These are phyloP conservation scores for Trametes villosa DNA, from an alignment of 768 basidiomycete genomes.

Conservation along the genomic window DNA sequence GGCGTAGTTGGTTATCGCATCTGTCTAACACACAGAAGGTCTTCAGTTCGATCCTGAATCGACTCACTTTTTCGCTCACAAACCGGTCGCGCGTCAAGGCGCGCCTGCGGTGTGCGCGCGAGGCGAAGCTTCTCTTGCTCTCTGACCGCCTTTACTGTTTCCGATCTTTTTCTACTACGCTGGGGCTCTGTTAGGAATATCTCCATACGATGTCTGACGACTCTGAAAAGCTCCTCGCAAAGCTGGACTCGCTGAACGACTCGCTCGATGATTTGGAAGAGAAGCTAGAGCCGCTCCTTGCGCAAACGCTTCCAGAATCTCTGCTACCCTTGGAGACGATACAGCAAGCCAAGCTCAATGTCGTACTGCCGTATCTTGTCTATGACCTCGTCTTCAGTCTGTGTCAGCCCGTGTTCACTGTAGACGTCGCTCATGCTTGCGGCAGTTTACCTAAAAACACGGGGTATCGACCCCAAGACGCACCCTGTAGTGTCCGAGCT, in stretches of 20 bases:
- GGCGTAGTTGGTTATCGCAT: constrained; percentile 87
- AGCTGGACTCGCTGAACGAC: constrained; percentile 51
- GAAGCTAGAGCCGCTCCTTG: constrained; percentile 65
- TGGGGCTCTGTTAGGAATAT: too few relatives aligned
- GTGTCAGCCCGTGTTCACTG: constrained; percentile 29
- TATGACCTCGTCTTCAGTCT: constrained; percentile 87
- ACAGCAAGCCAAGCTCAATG: constrained; percentile 83
- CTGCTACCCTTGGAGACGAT: constrained; percentile 66
- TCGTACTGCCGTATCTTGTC: constrained; percentile 76
- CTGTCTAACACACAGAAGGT: constrained; percentile 84
- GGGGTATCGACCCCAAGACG: constrained; percentile 77
- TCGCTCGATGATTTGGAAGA: constrained; percentile 75
- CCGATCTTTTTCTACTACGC: background rate
- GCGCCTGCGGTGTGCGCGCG: too few relatives aligned
- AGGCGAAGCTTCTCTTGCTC: too few relatives aligned
- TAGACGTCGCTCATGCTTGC: background rate
- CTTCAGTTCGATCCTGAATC: constrained; percentile 73
- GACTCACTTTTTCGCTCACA: constrained; percentile 35
- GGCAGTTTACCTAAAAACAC: constrained; percentile 75
- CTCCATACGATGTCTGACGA: constrained; percentile 39
- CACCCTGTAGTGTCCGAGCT: constrained; percentile 80
- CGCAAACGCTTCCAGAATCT: constrained; percentile 70
- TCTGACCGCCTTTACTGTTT: too few relatives aligned
- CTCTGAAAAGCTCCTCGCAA: constrained; percentile 40
- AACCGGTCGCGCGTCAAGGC: too few relatives aligned